Conservation (phyloP, 495 filamentous ascomycete genomes). For the Polyplosphaeria fusca region DNA sequence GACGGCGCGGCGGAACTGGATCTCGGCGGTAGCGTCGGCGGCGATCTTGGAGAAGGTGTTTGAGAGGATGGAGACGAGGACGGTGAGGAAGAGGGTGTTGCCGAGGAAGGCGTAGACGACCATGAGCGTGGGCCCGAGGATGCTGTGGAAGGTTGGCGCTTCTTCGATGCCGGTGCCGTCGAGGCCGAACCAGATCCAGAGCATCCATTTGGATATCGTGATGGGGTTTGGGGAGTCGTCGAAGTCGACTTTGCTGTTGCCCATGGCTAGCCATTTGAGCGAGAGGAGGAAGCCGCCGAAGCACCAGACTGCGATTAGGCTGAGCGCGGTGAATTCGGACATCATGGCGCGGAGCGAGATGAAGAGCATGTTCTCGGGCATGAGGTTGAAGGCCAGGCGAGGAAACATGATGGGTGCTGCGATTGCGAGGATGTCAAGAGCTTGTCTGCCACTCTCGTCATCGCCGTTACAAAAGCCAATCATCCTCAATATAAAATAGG, state of each 20-base stretch:
- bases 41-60: slow-evolving; percentile 68
- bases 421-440: slow-evolving; percentile 65
- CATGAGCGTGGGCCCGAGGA: slow-evolving; percentile 67
- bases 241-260: slow-evolving; percentile 36
- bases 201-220: slow-evolving; percentile 74
- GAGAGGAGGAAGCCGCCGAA: slow-evolving; percentile 69
- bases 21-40: slow-evolving; percentile 62
- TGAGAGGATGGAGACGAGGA: slow-evolving; percentile 70
- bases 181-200: slow-evolving; percentile 77
- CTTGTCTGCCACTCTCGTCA: slow-evolving; percentile 49
- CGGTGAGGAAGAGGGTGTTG: slow-evolving; percentile 73
- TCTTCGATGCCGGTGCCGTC: slow-evolving; percentile 68
- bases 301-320: slow-evolving; percentile 64
- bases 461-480: slow-evolving; percentile 50
- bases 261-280: slow-evolving; percentile 60
- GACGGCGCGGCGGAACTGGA: slow-evolving; percentile 67
- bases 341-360: slow-evolving; percentile 71
- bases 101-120: slow-evolving; percentile 69
- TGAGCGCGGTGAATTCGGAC: slow-evolving; percentile 65
- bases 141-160: slow-evolving; percentile 62
- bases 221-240: slow-evolving; percentile 43
- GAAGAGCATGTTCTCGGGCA: slow-evolving; percentile 72
- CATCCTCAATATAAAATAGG: slow-evolving; percentile 59
- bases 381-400: slow-evolving; percentile 69
- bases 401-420: slow-evolving; percentile 67